These are phyloP conservation scores for Albizia julibrissin DNA, from an alignment of 306 rosid genomes.

Conservation along the genomic window DNA sequence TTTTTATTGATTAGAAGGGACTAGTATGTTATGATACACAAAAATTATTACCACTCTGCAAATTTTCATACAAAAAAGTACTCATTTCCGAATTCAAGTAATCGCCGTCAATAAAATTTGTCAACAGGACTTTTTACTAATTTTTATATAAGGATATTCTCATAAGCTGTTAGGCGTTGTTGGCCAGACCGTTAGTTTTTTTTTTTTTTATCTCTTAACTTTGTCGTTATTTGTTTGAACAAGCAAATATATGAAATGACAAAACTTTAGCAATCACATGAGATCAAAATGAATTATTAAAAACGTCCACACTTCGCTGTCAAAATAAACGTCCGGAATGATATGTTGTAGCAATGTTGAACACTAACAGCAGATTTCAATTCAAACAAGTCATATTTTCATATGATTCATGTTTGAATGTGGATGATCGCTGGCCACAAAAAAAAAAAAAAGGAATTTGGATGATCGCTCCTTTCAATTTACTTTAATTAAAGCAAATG, in stretches of 20 bases:
- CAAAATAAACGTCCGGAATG: neutral
- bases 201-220: too few relatives aligned
- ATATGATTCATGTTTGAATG: neutral
- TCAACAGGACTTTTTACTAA: too few relatives aligned
- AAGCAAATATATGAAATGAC: neutral
- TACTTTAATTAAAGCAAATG: neutral
- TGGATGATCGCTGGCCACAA: neutral
- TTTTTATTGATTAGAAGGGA: too few relatives aligned
- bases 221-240: neutral
- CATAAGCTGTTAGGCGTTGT: neutral
- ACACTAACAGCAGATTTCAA: neutral
- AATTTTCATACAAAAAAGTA: too few relatives aligned
- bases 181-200: neutral
- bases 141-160: too few relatives aligned
- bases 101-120: too few relatives aligned
- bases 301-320: neutral
- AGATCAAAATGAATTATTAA: neutral
- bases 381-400: neutral
- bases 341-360: neutral
- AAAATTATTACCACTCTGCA: accelerated
- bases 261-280: neutral
- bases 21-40: too few relatives aligned
- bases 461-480: neutral
- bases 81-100: too few relatives aligned
- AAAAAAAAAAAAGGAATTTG: too few relatives aligned